Conservation (phyloP, 352 stramenopile genomes). For the Phytophthora cactorum region DNA sequence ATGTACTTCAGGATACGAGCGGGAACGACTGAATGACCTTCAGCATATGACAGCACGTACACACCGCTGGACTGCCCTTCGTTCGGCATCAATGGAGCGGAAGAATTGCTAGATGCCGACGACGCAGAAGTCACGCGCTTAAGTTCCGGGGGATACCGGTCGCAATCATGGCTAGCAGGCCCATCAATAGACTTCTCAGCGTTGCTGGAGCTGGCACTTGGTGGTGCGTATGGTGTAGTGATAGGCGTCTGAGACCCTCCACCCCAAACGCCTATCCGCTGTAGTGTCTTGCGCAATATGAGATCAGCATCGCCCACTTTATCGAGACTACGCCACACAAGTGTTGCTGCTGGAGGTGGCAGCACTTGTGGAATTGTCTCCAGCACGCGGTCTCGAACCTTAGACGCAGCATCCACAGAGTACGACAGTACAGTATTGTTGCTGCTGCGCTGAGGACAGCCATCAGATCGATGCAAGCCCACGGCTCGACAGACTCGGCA, state of each 20-base stretch:
- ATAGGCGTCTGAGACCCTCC: conserved; percentile 84
- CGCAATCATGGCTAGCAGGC: background rate
- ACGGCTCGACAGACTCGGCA: conserved; percentile 65
- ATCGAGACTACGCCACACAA: conserved; percentile 71
- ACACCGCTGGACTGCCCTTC: conserved; percentile 45
- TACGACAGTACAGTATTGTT: conserved; percentile 63
- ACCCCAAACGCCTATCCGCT: conserved; percentile 80
- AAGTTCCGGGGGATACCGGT: conserved; percentile 13
- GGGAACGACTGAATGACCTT: conserved; percentile 73
- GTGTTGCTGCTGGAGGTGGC: conserved; percentile 49
- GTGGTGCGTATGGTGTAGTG: conserved; percentile 69
- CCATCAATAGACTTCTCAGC: conserved; percentile 9
- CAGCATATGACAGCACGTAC: conserved; percentile 82
- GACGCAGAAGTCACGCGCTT: conserved; percentile 9
- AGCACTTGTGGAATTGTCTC: conserved; percentile 66
- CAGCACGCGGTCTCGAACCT: conserved; percentile 61
- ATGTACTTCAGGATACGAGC: conserved; percentile 88
- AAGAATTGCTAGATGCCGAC: conserved; percentile 22
- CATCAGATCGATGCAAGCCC: conserved; percentile 64
- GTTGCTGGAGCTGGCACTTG: conserved; percentile 14
- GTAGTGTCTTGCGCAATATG: conserved; percentile 71
- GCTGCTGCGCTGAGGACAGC: conserved; percentile 48
- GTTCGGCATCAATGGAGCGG: conserved; percentile 23
- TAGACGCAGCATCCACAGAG: conserved; percentile 70
- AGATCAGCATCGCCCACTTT: conserved; percentile 78